These are phyloP conservation scores for Lachnellula arida DNA, from an alignment of 2,329 filamentous ascomycete genomes.

Conservation along the genomic window DNA sequence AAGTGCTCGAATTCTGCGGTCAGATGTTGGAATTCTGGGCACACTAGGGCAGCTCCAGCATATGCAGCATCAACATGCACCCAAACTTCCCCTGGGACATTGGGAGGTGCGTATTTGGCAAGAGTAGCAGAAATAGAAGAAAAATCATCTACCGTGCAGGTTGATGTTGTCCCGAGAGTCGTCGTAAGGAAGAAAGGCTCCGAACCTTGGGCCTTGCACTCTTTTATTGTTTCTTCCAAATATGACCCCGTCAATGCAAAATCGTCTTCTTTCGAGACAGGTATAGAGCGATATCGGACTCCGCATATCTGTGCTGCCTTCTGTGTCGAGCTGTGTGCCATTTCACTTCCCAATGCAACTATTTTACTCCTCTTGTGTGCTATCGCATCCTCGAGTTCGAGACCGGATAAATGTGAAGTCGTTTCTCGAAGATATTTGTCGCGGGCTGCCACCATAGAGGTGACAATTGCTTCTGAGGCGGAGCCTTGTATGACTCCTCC, in stretches of 20 bases:
- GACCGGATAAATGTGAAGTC: conserved; percentile 44
- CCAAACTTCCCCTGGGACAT: conserved; percentile 60
- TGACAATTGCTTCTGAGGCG: conserved; percentile 82
- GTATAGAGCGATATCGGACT: conserved; percentile 70
- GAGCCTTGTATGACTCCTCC: conserved; percentile 94
- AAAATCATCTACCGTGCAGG: conserved; percentile 84
- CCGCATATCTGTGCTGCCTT: conserved; percentile 86
- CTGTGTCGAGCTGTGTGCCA: conserved; percentile 77
- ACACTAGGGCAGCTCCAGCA: conserved; percentile 78
- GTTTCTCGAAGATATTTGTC: conserved; percentile 69
- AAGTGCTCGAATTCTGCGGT: conserved; percentile 59
- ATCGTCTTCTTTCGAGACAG: conserved; percentile 55
- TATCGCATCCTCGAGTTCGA: conserved; percentile 65
- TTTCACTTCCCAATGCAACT: conserved; percentile 74
- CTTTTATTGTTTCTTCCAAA: conserved; percentile 57
- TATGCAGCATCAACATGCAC: conserved; percentile 93
- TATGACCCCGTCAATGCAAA: conserved; percentile 65
- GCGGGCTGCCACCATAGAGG: conserved; percentile 79
- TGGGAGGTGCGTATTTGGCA: conserved; percentile 35
- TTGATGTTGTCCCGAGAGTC: conserved; percentile 81
- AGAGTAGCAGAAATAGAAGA: conserved; percentile 33
- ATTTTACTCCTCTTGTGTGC: conserved; percentile 64
- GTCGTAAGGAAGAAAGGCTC: conserved; percentile 84
- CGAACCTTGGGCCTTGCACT: conserved; percentile 63
- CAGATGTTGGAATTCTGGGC: conserved; percentile 73